These are phyloP conservation scores for Cajanus cajan DNA, from an alignment of 306 rosid genomes.

Conservation along the genomic window DNA sequence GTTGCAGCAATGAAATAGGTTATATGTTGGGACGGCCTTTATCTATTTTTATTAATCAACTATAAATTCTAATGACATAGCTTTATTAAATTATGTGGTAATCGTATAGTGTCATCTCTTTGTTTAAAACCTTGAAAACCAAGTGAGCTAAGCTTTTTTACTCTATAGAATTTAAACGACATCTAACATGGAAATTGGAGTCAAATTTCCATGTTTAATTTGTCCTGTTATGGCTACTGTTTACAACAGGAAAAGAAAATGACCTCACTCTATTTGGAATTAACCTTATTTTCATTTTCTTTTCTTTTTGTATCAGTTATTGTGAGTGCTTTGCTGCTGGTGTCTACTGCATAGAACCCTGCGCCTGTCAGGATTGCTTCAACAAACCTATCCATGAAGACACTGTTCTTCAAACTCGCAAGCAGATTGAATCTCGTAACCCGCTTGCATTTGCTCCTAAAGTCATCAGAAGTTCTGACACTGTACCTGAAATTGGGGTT, in stretches of 20 bases:
- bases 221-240: not conserved
- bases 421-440: conserved; percentile 84
- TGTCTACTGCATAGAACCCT: conserved; percentile 79
- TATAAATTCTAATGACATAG: not conserved
- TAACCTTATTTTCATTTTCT: not conserved
- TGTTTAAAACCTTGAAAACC: not conserved
- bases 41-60: not conserved
- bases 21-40: not conserved
- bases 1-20: not conserved
- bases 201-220: not conserved
- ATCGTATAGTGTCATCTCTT: no score
- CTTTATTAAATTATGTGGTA: not conserved
- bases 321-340: conserved; percentile 98
- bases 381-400: conserved; percentile 82
- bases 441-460: conserved; percentile 98
- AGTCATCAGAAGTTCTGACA: conserved; percentile 75
- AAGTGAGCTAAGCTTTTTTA: not conserved
- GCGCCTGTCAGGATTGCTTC: conserved; percentile 89
- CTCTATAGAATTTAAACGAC: not conserved
- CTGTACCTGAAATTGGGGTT: conserved; percentile 74
- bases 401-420: conserved; percentile 84
- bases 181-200: not conserved
- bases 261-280: not conserved
- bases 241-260: no score
- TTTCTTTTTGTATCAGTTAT: conserved; percentile 48